Conservation (phyloP, 495 filamentous ascomycete genomes). For the Trichoderma orchidacearum region DNA sequence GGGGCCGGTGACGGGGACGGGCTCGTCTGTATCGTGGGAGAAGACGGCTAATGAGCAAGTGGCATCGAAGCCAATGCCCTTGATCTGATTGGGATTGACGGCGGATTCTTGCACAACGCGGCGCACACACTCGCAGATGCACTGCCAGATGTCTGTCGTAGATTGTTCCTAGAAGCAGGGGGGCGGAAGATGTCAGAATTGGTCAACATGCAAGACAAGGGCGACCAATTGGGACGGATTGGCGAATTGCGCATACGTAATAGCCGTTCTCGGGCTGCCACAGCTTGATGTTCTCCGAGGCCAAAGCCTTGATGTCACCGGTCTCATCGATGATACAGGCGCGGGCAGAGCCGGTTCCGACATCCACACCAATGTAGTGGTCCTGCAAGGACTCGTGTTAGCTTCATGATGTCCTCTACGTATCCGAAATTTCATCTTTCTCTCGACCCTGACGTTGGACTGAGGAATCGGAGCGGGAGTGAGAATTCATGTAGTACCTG, state of each 20-base stretch:
- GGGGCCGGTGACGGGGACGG: constrained; percentile 76
- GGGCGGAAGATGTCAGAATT: neutral
- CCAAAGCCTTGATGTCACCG: constrained; percentile 85
- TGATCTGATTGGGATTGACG: constrained; percentile 56
- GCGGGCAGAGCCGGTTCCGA: constrained; percentile 87
- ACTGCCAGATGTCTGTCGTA: constrained; percentile 87
- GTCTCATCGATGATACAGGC: constrained; percentile 86
- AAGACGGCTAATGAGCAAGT: constrained; percentile 94
- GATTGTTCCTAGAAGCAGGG: constrained; percentile 70
- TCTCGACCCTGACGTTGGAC: neutral
- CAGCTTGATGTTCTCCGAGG: constrained; percentile 79
- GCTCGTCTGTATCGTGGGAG: constrained; percentile 74
- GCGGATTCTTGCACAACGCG: constrained; percentile 64
- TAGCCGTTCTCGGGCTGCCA: constrained; percentile 88
- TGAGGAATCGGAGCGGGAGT: neutral
- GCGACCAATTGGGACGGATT: neutral
- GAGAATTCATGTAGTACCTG: neutral
- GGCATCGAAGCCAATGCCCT: constrained; percentile 90
- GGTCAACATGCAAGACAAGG: neutral
- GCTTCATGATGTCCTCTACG: neutral
- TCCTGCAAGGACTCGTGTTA: constrained; percentile 13
- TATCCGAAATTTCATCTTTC: neutral
- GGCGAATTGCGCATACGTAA: constrained; percentile 45
- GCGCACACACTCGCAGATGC: constrained; percentile 73
- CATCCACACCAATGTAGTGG: constrained; percentile 84